phyloP scores from a whole-genome alignment of 805 yeast species.

The Myxozyma geophila region DNA sequence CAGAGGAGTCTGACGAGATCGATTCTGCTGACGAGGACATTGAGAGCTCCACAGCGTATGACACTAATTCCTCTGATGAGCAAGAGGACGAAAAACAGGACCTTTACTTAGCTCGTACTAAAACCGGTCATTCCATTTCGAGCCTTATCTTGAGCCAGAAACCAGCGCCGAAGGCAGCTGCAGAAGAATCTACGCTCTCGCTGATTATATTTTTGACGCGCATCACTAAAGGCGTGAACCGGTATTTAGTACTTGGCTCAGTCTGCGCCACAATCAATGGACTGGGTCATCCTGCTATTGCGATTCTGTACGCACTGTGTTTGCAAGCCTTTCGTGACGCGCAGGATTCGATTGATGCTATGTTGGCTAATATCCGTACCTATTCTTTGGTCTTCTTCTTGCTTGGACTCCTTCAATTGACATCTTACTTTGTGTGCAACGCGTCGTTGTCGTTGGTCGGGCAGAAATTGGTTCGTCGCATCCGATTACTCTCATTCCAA shows the following conservation, averaged over 20 bases:
- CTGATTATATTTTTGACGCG: conserved; percentile 13
- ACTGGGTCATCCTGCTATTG: conserved; percentile 16
- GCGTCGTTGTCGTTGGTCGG: conserved; percentile 21
- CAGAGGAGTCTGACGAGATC: not conserved
- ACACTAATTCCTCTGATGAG: conserved; percentile 12
- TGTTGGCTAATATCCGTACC: conserved; percentile 42
- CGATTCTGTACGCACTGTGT: conserved; percentile 20
- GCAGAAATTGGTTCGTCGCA: conserved; percentile 37
- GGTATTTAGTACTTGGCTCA: conserved; percentile 13
- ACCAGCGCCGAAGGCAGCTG: not conserved
- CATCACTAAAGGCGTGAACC: not conserved
- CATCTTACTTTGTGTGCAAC: conserved; percentile 19
- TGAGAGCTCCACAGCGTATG: conserved; percentile 9
- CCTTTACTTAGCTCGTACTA: conserved; percentile 9
- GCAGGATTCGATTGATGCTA: conserved; percentile 1
- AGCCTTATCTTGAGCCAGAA: conserved; percentile 12
- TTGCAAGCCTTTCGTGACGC: conserved; percentile 16
- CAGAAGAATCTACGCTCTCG: conserved; percentile 2
- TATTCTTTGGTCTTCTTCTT: conserved; percentile 23
- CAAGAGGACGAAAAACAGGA: conserved; percentile 6
- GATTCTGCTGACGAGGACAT: conserved; percentile 5
- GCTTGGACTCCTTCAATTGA: conserved; percentile 18
- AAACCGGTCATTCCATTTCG: conserved; percentile 23
- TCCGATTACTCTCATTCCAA: conserved; percentile 37
- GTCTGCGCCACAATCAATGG: conserved; percentile 20